These are phyloP conservation scores for Eucalyptus pumila DNA, from an alignment of 345 rosid genomes.

Conservation along the genomic window DNA sequence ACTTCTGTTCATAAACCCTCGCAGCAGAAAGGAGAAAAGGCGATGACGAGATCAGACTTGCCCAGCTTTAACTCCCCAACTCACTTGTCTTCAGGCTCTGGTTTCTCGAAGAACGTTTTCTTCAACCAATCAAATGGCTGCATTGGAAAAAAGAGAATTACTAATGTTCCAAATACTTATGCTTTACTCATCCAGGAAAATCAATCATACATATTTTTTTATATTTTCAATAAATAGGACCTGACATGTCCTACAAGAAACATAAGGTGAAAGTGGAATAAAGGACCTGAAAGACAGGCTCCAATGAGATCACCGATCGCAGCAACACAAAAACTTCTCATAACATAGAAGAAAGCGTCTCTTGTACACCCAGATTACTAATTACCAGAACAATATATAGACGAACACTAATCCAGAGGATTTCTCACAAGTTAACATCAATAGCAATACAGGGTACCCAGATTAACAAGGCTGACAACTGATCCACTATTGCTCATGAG, in stretches of 20 bases:
- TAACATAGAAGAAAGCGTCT: neutral
- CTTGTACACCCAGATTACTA: neutral
- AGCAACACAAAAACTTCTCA: neutral
- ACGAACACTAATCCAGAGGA: neutral
- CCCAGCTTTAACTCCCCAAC: neutral
- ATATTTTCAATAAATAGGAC: neutral
- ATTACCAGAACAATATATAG: neutral
- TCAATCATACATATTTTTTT: neutral
- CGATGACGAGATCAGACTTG: neutral
- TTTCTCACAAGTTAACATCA: neutral
- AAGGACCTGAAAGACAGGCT: neutral
- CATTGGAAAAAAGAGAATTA: neutral
- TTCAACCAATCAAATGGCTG: conserved; percentile 94
- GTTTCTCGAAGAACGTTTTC: conserved; percentile 77
- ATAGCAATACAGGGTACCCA: neutral
- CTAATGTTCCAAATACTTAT: neutral
- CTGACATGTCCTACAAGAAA: neutral
- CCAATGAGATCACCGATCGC: neutral
- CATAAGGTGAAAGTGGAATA: neutral
- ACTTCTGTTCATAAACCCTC: neutral
- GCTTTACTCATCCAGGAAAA: neutral
- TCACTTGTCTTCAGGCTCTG: conserved; percentile 5
- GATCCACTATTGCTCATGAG: neutral
- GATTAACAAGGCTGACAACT: neutral
- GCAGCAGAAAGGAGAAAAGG: neutral